Base-by-base conservation (phyloP, 2,329 filamentous ascomycete genomes). In the Fusarium chuoi region DNA sequence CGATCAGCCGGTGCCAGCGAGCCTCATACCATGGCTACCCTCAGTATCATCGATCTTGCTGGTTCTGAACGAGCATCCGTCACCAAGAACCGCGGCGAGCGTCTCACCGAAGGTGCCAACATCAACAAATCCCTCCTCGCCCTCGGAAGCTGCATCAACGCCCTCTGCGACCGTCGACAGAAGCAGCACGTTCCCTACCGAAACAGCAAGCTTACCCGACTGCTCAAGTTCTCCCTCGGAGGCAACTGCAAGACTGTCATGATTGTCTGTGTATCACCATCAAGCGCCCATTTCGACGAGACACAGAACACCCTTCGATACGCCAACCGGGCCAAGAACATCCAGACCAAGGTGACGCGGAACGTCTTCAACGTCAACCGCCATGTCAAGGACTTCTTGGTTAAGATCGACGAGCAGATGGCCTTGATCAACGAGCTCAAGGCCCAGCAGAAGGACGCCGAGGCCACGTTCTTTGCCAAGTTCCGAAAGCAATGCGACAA, bases 291-390 rank as follows among this genome's bases (percentile, higher is more conserved):
- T 83, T 99, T 96, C 78, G 96, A 99, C 82, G 96, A 99, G 84
- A 98, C 96, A 0, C 96, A 99, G 79, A 99, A 99, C 82, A 99
- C 96, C 0, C 87, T 99, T 24, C 93, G 97, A 78, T 99, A 99
- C 79, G 96, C 96, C 56, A 98, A 99, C 83, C 90, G 96, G 76
- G 96, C 96, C 67, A 99, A 99, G 89, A 99, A 99, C 79, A 99
- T 99, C 80, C 97, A 98, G 85, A 99, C 96, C 67, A 99, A 99
- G 87, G 95, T 98, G 65, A 98, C 96, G n/a, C 92, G 95, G 79
- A 99, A 99, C 80, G 95, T 98, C 30, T 99, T 97, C 85, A 99
- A 99, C 82, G 96, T 99, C 73, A 98, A 99, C 82, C 93, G 96
- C 70, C 96, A 99, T 84, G 96, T 99, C 79, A 99, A 99, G 86